Evolutionary conservation across 495 filamentous ascomycete genomes (phyloP).

Genomic region (Parathielavia appendiculata): DNA sequence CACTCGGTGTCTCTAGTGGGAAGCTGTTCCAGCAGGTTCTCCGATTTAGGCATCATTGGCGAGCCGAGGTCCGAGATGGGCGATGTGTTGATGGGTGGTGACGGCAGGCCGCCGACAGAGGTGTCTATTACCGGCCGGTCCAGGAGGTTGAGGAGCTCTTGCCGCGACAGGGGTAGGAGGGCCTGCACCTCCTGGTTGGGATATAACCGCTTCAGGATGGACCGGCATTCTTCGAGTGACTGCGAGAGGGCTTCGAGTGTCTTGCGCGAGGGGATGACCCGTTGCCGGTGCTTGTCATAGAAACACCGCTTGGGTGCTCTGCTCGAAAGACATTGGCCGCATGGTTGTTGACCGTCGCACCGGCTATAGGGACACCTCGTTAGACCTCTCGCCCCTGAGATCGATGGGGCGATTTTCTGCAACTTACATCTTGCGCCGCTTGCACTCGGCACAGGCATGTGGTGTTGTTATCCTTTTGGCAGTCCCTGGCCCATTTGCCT

Average conservation of each 20-base stretch:
- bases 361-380: slow-evolving; percentile 33
- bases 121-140: slow-evolving; percentile 41
- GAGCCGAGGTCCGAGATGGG: slow-evolving; percentile 42
- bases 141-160: slow-evolving; percentile 48
- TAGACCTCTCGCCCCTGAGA: slow-evolving; percentile 18
- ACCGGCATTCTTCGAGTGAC: slow-evolving; percentile 54
- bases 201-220: slow-evolving; percentile 50
- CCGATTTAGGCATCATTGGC: slow-evolving; percentile 37
- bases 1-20: slow-evolving; percentile 51
- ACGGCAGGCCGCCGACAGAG: slow-evolving; percentile 39
- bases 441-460: slow-evolving; percentile 56
- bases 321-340: slow-evolving; percentile 54
- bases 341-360: slow-evolving; percentile 55
- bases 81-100: slow-evolving; percentile 41
- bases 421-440: slow-evolving; percentile 53
- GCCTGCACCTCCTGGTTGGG: slow-evolving; percentile 49
- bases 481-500: slow-evolving; percentile 37
- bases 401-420: background rate
- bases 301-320: slow-evolving; percentile 54
- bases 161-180: slow-evolving; percentile 47
- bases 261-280: slow-evolving; percentile 55
- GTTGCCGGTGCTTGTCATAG: slow-evolving; percentile 56
- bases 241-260: slow-evolving; percentile 54
- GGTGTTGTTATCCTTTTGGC: slow-evolving; percentile 52
- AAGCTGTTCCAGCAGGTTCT: slow-evolving; percentile 53